Evolutionary conservation across 345 rosid genomes (phyloP), one percentile per base, ranked within the genome.

Genomic region (Cochlearia excelsa): DNA sequence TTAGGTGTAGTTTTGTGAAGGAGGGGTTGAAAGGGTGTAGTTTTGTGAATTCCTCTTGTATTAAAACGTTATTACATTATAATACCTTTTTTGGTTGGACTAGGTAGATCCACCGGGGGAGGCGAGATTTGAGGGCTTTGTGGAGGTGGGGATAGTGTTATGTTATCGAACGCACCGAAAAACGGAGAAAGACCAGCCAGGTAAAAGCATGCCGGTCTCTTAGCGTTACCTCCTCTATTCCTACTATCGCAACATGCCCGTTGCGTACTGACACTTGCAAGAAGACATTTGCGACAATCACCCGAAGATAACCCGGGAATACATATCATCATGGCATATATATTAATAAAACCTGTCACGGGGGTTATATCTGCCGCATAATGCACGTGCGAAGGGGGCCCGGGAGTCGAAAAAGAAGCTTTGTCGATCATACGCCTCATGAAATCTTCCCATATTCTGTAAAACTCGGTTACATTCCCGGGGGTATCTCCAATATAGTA

Each of bases 321-420:
- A 46, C 68, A 54, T 30, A 26, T 51, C 68, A 64, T 64, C 53
- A 64, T 9, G 6, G 68, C 39, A 1, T 44, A 54, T 4, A 64
- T 54, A 35, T 2, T 10, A 1, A n/a, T 26, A 1, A 37, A 54
- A 37, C 40, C 30, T 1, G 42, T 44, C 16, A 0, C 10, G 1
- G 35, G 10, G 2, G 42, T 16, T 6, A 43, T 8, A 28, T 10
- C 3, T 1, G 60, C 61, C 0, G 39, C 52, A 9, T 54, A 64
- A 11, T 43, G 33, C 26, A 0, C 8, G 1, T n/a, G 2, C 11
- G 40, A 8, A 2, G 2, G 54, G 9, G 26, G 6, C 39, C 38
- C 54, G 6, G 9, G 54, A 27, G 46, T 31, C 11, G 37, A 28
- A 5, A 38, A 31, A 7, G 41, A 50, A 41, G 66, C 57, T 4